Conservation (phyloP, 805 yeast species). For the Zygosaccharomyces lentus region DNA sequence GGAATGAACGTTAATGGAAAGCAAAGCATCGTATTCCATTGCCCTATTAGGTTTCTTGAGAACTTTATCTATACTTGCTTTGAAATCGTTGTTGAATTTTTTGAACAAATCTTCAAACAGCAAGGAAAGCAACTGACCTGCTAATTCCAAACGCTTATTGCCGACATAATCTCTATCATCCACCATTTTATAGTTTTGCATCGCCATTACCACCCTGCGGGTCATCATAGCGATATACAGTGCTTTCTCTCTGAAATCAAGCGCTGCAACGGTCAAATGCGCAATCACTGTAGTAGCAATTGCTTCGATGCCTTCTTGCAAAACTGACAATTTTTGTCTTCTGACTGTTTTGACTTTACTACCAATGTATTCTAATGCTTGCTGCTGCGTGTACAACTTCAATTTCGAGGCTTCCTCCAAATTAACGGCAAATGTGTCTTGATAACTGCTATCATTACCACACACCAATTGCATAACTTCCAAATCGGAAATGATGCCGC, state of each 20-base stretch:
- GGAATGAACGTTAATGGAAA: constrained; percentile 86
- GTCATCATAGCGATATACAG: constrained; percentile 95
- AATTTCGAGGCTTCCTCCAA: constrained; percentile 88
- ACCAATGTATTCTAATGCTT: constrained; percentile 89
- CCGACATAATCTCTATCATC: constrained; percentile 99
- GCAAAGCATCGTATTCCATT: constrained; percentile 88
- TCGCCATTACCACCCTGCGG: constrained; percentile 90
- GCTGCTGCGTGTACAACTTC: constrained; percentile 85
- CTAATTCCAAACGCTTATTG: constrained; percentile 92
- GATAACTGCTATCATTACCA: constrained; percentile 83
- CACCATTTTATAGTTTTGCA: constrained; percentile 91
- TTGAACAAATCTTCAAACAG: constrained; percentile 95
- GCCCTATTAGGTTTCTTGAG: constrained; percentile 92
- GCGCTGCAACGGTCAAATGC: constrained; percentile 77
- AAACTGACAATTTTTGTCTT: constrained; percentile 73
- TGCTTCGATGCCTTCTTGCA: constrained; percentile 96
- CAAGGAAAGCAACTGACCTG: constrained; percentile 94
- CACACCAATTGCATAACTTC: constrained; percentile 93
- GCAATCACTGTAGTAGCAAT: constrained; percentile 95
- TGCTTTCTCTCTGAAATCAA: constrained; percentile 92
- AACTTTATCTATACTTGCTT: constrained; percentile 89
- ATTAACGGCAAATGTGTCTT: constrained; percentile 87
- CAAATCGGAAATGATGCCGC: constrained; percentile 86
- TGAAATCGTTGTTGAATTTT: constrained; percentile 91
- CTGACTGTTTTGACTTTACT: constrained; percentile 87